These are phyloP conservation scores for Boletus huronensis DNA, from an alignment of 768 basidiomycete genomes.

Conservation along the genomic window DNA sequence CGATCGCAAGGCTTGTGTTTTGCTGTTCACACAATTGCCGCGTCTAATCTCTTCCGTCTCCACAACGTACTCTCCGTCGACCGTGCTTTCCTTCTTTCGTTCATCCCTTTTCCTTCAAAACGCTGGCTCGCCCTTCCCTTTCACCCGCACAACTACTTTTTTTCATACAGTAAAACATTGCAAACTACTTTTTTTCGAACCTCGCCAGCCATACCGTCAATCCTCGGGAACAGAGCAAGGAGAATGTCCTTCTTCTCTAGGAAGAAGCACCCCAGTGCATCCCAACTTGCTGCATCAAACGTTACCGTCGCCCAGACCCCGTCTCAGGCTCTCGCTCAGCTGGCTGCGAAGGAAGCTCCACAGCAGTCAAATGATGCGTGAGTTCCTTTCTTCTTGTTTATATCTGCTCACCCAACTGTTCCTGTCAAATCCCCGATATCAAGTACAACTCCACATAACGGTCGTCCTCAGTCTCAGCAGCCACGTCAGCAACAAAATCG, in stretches of 20 bases:
- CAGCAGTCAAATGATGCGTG: conserved; percentile 35
- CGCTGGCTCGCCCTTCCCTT: conserved; percentile 25
- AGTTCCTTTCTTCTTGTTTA: conserved; percentile 22
- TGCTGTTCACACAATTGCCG: conserved; percentile 12
- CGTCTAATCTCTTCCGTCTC: conserved; percentile 18
- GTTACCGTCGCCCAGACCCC: conserved; percentile 63
- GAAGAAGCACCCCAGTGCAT: conserved; percentile 68
- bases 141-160: background rate
- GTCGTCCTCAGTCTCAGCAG: conserved; percentile 30
- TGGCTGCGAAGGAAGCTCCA: conserved; percentile 34
- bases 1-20: background rate
- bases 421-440: background rate
- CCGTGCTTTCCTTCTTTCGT: conserved; percentile 9
- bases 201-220: conserved; percentile 62
- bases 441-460: conserved; percentile 22
- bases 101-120: conserved; percentile 8
- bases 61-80: conserved; percentile 12
- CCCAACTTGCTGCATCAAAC: conserved; percentile 40
- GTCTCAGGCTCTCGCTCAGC: conserved; percentile 64
- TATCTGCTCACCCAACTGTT: conserved; percentile 2
- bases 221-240: conserved; percentile 55
- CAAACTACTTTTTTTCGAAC: conserved; percentile 15
- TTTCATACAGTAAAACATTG: conserved; percentile 11
- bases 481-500: conserved; percentile 37
- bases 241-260: conserved; percentile 94